phyloP scores from a whole-genome alignment of 2,329 filamentous ascomycete genomes.

The Fonsecaea nubica region DNA sequence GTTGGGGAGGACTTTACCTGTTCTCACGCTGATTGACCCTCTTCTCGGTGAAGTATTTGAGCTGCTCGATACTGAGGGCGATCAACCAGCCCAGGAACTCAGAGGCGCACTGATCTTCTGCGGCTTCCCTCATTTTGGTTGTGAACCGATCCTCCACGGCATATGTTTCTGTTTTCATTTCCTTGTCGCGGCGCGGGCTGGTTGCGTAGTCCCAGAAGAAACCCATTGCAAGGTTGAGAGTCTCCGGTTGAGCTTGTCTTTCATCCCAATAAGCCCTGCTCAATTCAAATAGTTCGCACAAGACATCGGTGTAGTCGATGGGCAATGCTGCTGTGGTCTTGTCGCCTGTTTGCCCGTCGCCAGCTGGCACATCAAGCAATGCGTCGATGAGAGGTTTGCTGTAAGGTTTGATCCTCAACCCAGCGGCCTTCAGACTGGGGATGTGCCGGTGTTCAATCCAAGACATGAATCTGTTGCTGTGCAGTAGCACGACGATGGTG shows the following conservation, averaged over 20 bases:
- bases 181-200: background rate
- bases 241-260: background rate
- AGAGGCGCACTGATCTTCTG: slow-evolving; percentile 12
- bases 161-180: background rate
- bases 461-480: slow-evolving; percentile 27
- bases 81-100: slow-evolving; percentile 17
- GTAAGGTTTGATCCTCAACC: slow-evolving; percentile 10
- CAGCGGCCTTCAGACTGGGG: slow-evolving; percentile 15
- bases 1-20: background rate
- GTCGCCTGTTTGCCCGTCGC: background rate
- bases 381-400: slow-evolving; percentile 2
- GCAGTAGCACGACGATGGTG: slow-evolving; percentile 27
- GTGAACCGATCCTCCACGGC: background rate
- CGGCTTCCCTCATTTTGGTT: slow-evolving; percentile 1
- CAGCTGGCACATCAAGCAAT: background rate
- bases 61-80: background rate
- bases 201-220: slow-evolving; percentile 23
- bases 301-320: slow-evolving; percentile 25
- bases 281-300: slow-evolving; percentile 29
- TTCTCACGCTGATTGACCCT: background rate
- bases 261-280: slow-evolving; percentile 14
- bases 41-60: background rate
- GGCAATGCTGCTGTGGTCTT: background rate
- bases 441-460: slow-evolving; percentile 32
- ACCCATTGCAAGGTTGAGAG: slow-evolving; percentile 10